Percentiles rank a stretch among this genome's conserved stretches.
Evolutionary conservation across 257 asterid genomes (phyloP).

Genomic region (Solanum habrochaites): DNA sequence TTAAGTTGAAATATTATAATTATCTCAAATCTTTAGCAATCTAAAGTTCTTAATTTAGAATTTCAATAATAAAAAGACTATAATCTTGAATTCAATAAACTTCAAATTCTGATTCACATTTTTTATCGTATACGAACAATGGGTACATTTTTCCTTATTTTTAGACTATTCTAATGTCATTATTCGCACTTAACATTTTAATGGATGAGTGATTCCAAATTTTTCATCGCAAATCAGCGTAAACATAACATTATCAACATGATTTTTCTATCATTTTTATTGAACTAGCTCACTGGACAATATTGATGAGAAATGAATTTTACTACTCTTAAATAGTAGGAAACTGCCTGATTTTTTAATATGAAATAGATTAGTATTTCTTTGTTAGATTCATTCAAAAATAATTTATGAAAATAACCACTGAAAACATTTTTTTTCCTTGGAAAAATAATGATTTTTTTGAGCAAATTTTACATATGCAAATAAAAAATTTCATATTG

Average conservation of each 20-base stretch:
- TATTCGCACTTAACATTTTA: background rate
- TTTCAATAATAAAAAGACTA: background rate
- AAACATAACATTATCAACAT: no score
- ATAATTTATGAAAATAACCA: no score
- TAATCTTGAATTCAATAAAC: background rate
- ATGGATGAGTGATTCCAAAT: background rate
- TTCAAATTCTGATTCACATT: background rate
- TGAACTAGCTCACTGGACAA: background rate
- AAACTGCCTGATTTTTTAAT: no score
- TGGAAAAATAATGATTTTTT: no score
- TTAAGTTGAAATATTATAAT: no score
- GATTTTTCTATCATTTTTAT: no score
- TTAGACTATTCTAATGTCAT: background rate
- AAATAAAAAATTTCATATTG: no score
- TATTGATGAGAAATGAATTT: background rate
- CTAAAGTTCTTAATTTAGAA: background rate
- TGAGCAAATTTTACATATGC: no score
- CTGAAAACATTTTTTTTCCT: background rate
- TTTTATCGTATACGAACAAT: background rate
- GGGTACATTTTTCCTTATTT: background rate
- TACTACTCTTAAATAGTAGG: background rate
- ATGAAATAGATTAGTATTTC: no score
- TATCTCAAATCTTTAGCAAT: background rate
- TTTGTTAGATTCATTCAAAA: no score
- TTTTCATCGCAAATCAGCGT: background rate